phyloP scores from a whole-genome alignment of 2,329 filamentous ascomycete species.

The Colletotrichum nymphaeae region DNA sequence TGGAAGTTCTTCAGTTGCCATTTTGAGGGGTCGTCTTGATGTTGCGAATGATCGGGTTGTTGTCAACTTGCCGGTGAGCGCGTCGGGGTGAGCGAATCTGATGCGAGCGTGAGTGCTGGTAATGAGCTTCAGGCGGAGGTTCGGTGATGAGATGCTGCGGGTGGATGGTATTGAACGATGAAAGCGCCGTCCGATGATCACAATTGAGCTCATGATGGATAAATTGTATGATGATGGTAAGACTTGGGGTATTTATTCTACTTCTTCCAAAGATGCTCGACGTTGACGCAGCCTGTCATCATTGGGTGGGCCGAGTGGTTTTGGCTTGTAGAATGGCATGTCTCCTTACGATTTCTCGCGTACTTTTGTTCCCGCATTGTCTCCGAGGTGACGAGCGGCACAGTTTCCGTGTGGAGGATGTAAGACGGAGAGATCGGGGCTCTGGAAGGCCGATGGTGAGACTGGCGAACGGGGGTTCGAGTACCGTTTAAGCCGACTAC shows the following conservation, averaged over 20 bases:
- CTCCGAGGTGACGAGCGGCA: neutral
- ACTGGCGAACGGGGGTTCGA: neutral
- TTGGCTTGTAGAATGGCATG: neutral
- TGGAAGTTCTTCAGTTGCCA: slow-evolving; percentile 48
- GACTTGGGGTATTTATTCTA: neutral
- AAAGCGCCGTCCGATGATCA: neutral
- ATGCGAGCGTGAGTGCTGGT: neutral
- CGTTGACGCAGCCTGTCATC: neutral
- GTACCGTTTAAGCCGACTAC: neutral
- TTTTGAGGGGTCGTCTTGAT: neutral
- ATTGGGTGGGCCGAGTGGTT: neutral
- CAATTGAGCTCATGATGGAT: neutral
- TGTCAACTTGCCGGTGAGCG: neutral
- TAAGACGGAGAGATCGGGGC: neutral
- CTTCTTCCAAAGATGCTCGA: neutral
- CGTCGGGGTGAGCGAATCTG: neutral
- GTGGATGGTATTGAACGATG: neutral
- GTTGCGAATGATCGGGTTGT: neutral
- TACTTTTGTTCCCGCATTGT: neutral
- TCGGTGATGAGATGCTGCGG: neutral
- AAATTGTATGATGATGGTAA: neutral
- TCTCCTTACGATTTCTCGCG: neutral
- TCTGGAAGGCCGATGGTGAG: neutral
- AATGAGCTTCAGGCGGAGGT: neutral
- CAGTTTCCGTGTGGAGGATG: neutral